Percentiles rank a stretch among this genome's conserved stretches.
Evolutionary conservation across 345 rosid genomes (phyloP).

Genomic region (Sapria himalayana): DNA sequence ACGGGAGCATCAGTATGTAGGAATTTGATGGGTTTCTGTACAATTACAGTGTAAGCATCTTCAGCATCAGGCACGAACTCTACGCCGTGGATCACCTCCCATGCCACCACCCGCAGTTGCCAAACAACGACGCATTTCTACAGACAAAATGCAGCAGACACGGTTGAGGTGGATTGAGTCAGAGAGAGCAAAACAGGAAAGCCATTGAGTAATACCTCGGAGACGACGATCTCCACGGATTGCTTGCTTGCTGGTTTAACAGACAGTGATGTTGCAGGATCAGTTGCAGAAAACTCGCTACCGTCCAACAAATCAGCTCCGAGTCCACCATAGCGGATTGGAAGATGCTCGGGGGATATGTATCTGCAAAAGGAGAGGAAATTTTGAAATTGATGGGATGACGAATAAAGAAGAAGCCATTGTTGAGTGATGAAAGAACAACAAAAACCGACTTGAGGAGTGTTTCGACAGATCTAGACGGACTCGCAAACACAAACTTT

Average conservation of each 20-base stretch:
- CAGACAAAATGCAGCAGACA: conserved; percentile 2
- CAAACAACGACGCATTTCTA: conserved; percentile 69
- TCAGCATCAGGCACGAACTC: conserved; percentile 60
- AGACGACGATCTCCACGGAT: conserved; percentile 64
- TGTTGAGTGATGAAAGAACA: neutral
- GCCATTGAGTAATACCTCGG: conserved; percentile 29
- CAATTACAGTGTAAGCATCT: conserved; percentile 44
- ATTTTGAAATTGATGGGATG: neutral
- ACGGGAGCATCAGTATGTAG: conserved; percentile 48
- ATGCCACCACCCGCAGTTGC: conserved; percentile 79
- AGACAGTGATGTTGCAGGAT: conserved; percentile 43
- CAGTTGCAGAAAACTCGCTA: conserved; percentile 45
- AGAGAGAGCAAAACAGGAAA: neutral
- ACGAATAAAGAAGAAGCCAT: neutral
- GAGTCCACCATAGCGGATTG: conserved; percentile 74
- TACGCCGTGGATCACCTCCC: conserved; percentile 74
- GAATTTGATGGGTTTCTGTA: conserved; percentile 58
- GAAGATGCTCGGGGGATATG: conserved; percentile 67
- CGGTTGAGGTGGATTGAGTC: neutral
- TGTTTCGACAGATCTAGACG: conserved; percentile 51
- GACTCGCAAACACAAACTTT: conserved; percentile 78
- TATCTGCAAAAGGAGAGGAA: conserved; percentile 19
- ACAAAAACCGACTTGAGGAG: conserved; percentile 47
- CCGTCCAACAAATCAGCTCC: conserved; percentile 71
- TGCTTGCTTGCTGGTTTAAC: conserved; percentile 71